Percentiles rank a stretch among this genome's conserved stretches.
Evolutionary conservation across 768 basidiomycete species (phyloP).

Genomic region (Fomitopsis serialis): DNA sequence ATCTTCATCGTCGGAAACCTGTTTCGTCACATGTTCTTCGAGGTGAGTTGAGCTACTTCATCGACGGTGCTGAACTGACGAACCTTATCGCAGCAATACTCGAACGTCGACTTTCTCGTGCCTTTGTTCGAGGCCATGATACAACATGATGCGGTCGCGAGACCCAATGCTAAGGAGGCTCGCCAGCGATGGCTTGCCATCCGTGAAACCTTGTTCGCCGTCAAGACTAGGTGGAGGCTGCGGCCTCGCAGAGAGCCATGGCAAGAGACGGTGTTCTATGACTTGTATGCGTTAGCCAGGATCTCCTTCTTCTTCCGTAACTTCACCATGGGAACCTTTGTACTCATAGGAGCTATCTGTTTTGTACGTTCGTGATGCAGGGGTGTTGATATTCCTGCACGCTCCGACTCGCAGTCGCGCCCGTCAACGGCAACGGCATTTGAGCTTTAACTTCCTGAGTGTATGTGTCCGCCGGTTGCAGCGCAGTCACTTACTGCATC

Average conservation of each 20-base stretch:
- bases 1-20: slow-evolving; percentile 19
- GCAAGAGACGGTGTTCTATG: too few relatives aligned
- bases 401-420: too few relatives aligned
- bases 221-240: slow-evolving; percentile 4
- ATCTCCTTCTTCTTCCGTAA: too few relatives aligned
- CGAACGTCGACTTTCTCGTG: slow-evolving; percentile 3
- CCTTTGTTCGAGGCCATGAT: slow-evolving; percentile 9
- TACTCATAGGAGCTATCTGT: too few relatives aligned
- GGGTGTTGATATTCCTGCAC: too few relatives aligned
- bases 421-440: too few relatives aligned
- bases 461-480: too few relatives aligned
- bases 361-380: too few relatives aligned
- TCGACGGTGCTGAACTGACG: neutral
- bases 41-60: slow-evolving; percentile 9
- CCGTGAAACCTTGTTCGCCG: neutral
- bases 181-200: neutral
- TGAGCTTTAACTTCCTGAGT: too few relatives aligned
- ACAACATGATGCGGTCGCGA: neutral
- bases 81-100: slow-evolving; percentile 4
- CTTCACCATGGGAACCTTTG: too few relatives aligned
- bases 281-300: too few relatives aligned
- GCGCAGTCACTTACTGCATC: too few relatives aligned
- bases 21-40: slow-evolving; percentile 1
- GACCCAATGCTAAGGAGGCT: slow-evolving; percentile 11
- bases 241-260: neutral